These are phyloP conservation scores for Protostelium mycophagum DNA, from an alignment of 78 protist genomes.

Conservation along the genomic window DNA sequence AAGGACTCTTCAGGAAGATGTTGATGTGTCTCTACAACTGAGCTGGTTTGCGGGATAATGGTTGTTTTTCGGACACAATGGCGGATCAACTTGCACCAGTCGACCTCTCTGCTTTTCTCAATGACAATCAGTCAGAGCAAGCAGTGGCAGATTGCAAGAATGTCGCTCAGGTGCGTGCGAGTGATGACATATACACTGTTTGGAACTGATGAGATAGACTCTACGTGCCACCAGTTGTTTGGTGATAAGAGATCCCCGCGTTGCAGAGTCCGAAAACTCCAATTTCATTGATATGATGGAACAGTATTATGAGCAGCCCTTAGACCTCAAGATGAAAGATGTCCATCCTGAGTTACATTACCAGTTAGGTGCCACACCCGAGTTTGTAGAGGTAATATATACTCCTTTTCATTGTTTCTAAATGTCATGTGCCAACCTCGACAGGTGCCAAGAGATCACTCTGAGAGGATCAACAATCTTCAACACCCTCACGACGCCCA, in stretches of 20 bases:
- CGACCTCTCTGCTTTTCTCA: neutral
- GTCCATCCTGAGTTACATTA: conserved; percentile 72
- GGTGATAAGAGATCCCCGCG: conserved; percentile 45
- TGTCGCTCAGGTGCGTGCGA: neutral
- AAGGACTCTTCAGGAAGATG: too few relatives aligned
- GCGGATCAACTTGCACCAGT: neutral
- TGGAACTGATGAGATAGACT: conserved; percentile 13
- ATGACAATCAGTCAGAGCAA: neutral
- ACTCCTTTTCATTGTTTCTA: neutral
- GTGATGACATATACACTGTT: neutral
- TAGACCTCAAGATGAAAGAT: conserved; percentile 56
- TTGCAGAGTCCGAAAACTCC: conserved; percentile 36
- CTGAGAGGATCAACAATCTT: conserved; percentile 26
- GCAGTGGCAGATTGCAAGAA: neutral
- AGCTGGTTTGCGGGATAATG: too few relatives aligned
- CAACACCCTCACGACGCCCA: conserved; percentile 60
- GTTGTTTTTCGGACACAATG: too few relatives aligned
- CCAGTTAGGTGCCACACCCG: conserved; percentile 88
- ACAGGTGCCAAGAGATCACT: conserved; percentile 55
- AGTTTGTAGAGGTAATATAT: conserved; percentile 34
- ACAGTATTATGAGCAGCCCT: conserved; percentile 70
- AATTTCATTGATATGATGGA: conserved; percentile 77
- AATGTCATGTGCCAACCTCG: neutral
- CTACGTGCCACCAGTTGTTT: conserved; percentile 49
- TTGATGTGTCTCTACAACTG: too few relatives aligned